Percentiles rank a stretch among this genome's conserved stretches.
These are phyloP conservation scores for Cicer cuneatum DNA, from an alignment of 306 rosid species.

Conservation along the genomic window DNA sequence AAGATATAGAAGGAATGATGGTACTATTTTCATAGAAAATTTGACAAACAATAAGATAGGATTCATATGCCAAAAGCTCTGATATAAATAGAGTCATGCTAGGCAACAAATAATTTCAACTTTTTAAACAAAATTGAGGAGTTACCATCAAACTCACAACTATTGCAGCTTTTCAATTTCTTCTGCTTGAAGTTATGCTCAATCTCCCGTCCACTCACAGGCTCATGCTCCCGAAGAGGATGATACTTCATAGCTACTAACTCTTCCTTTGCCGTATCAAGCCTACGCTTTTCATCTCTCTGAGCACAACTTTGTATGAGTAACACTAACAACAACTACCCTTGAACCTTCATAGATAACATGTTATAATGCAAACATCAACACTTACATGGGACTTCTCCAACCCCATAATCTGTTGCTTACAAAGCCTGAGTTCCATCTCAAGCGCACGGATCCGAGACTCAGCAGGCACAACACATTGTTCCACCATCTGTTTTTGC, in stretches of 20 bases:
- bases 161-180: conserved; percentile 57
- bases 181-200: conserved; percentile 47
- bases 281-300: conserved; percentile 71
- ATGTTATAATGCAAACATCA: conserved; percentile 37
- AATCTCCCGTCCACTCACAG: conserved; percentile 28
- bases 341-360: conserved; percentile 22
- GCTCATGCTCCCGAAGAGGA: conserved; percentile 58
- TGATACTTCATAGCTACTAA: conserved; percentile 64
- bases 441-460: conserved; percentile 47
- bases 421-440: conserved; percentile 52
- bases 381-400: conserved; percentile 71
- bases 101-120: conserved; percentile 12
- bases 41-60: conserved; percentile 9
- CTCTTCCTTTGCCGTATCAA: conserved; percentile 65
- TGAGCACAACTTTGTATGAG: conserved; percentile 53
- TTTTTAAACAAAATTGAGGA: conserved; percentile 25
- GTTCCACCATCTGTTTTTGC: conserved; percentile 52
- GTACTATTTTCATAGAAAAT: conserved; percentile 4
- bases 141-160: conserved; percentile 45
- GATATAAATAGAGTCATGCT: not conserved
- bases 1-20: not conserved
- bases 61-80: conserved; percentile 5
- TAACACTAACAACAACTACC: conserved; percentile 39
- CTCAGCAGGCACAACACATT: conserved; percentile 49
- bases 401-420: conserved; percentile 55